These are phyloP conservation scores for Speleostelium caveatum DNA, from an alignment of 78 protist species.

Conservation along the genomic window DNA sequence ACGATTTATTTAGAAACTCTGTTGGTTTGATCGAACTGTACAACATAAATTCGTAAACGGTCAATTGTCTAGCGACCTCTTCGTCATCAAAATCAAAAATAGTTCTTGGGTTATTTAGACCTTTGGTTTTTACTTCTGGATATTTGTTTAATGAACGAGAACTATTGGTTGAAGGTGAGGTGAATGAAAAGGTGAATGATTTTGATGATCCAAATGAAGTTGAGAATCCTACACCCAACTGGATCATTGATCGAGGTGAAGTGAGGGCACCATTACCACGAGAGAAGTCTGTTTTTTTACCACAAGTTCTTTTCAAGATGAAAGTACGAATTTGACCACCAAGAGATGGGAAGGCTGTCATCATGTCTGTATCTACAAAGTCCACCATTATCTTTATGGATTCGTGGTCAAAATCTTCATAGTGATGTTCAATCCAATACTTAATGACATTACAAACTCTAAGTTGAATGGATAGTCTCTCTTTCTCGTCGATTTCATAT, in stretches of 20 bases:
- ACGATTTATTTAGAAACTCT: slow-evolving; percentile 74
- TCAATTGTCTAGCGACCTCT: slow-evolving; percentile 75
- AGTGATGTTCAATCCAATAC: slow-evolving; percentile 82
- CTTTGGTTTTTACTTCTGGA: slow-evolving; percentile 46
- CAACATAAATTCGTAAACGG: slow-evolving; percentile 53
- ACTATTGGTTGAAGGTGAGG: slow-evolving; percentile 11
- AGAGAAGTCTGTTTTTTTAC: slow-evolving; percentile 17
- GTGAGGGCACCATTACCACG: slow-evolving; percentile 52
- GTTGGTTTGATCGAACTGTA: slow-evolving; percentile 72
- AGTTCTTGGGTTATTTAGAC: slow-evolving; percentile 40
- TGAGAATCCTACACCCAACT: not conserved
- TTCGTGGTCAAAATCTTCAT: slow-evolving; percentile 63
- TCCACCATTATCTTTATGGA: slow-evolving; percentile 57
- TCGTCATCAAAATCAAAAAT: slow-evolving; percentile 76
- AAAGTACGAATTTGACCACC: slow-evolving; percentile 45
- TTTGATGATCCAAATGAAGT: not conserved
- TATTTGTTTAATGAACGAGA: slow-evolving; percentile 6
- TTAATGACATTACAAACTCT: slow-evolving; percentile 78
- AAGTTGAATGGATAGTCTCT: slow-evolving; percentile 56
- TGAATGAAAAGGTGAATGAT: not conserved
- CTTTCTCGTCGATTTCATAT: slow-evolving; percentile 48
- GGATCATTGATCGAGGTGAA: slow-evolving; percentile 4
- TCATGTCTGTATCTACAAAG: slow-evolving; percentile 64
- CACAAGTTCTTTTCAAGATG: slow-evolving; percentile 61
- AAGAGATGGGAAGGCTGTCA: slow-evolving; percentile 43